Evolutionary conservation across 2,329 filamentous ascomycete species (phyloP).

Genomic region (Keithomyces neogunnii): DNA sequence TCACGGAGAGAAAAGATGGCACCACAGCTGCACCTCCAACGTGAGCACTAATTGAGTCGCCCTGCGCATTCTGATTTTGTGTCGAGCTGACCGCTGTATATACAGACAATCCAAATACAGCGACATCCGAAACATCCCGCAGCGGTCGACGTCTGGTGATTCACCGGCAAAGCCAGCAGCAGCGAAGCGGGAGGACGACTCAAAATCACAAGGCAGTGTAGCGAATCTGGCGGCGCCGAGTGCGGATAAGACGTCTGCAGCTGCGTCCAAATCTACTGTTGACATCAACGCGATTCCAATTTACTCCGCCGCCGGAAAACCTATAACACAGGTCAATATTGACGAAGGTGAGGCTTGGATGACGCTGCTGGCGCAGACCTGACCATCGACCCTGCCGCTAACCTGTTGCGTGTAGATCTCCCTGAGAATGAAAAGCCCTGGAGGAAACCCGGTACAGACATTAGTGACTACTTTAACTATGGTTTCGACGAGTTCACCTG

Average conservation of each 20-base stretch:
- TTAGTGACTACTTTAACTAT: slow-evolving; percentile 98
- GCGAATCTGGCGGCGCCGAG: slow-evolving; percentile 29
- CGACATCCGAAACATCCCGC: slow-evolving; percentile 57
- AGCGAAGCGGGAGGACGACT: slow-evolving; percentile 36
- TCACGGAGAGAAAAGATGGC: slow-evolving; percentile 58
- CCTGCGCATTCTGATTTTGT: background rate
- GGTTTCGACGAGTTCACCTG: slow-evolving; percentile 98
- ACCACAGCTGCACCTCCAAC: slow-evolving; percentile 49
- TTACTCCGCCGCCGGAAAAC: slow-evolving; percentile 72
- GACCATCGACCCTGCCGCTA: background rate
- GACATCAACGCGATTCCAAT: slow-evolving; percentile 77
- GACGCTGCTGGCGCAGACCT: background rate
- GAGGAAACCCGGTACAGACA: slow-evolving; percentile 87
- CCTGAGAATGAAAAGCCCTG: slow-evolving; percentile 85
- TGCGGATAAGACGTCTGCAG: slow-evolving; percentile 47
- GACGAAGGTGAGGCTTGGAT: slow-evolving; percentile 44
- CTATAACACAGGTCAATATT: slow-evolving; percentile 68
- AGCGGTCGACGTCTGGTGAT: slow-evolving; percentile 47
- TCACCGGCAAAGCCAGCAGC: slow-evolving; percentile 35
- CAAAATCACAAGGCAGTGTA: slow-evolving; percentile 19
- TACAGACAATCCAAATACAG: slow-evolving; percentile 52
- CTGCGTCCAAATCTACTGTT: slow-evolving; percentile 72
- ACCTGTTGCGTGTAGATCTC: slow-evolving; percentile 38
- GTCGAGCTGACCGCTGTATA: background rate
- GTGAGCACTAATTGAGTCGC: slow-evolving; percentile 29